phyloP scores from a whole-genome alignment of 2,329 filamentous ascomycete genomes.

The Ceratocystis destructans region DNA sequence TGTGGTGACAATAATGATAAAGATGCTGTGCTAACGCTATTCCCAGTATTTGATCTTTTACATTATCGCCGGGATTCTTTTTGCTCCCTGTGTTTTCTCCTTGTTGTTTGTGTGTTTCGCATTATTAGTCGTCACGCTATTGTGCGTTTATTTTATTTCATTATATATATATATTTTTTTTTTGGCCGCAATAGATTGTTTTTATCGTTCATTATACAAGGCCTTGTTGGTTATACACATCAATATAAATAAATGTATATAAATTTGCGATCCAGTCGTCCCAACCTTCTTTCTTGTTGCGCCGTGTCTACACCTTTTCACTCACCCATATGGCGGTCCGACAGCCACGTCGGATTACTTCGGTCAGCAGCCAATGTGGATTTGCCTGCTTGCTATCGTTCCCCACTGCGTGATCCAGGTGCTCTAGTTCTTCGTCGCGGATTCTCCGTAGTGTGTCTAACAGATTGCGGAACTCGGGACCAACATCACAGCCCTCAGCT shows the following conservation, averaged over 20 bases:
- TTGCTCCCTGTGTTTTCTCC: neutral
- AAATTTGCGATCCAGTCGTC: neutral
- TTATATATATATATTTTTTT: neutral
- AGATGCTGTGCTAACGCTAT: neutral
- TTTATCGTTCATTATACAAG: neutral
- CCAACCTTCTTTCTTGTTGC: neutral
- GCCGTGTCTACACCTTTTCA: constrained; percentile 45
- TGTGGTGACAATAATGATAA: neutral
- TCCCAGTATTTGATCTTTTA: neutral
- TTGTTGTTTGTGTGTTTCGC: too few relatives aligned
- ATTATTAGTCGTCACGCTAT: neutral
- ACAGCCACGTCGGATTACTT: constrained; percentile 79
- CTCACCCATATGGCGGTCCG: constrained; percentile 85
- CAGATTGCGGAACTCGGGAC: constrained; percentile 61
- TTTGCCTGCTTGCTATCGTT: constrained; percentile 82
- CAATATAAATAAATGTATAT: constrained; percentile 8
- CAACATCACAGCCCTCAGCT: constrained; percentile 62
- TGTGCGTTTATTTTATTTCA: neutral
- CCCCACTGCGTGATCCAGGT: constrained; percentile 86
- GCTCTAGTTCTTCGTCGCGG: constrained; percentile 90
- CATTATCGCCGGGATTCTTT: neutral
- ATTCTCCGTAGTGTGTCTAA: constrained; percentile 65
- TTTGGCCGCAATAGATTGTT: neutral
- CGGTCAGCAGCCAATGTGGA: constrained; percentile 79
- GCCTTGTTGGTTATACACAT: constrained; percentile 8